Evolutionary conservation across 345 rosid species (phyloP), one percentile per base, ranked within the genome.

Genomic region (Arabidopsis suecica): DNA sequence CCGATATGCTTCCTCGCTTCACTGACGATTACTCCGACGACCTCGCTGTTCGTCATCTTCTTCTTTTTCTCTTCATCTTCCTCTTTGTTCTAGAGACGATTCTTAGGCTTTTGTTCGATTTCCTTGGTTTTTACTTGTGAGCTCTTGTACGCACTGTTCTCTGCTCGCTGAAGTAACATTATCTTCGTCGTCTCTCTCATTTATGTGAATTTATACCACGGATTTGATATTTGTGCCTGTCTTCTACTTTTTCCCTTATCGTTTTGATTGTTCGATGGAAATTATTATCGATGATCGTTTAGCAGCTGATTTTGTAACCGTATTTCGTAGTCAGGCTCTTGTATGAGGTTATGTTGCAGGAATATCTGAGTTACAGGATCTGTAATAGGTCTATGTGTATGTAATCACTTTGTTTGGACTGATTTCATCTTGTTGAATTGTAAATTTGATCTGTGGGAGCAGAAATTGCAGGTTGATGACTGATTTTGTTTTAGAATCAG

Each of bases 1-100:
- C 78, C 65, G 48, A 71, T 30, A 41, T 71, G 61, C 78, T 82
- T 77, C 84, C 55, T 70, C 69, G 47, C 56, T 78, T 71, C 75
- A 61, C 69, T 25, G 56, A 51, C 33, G n/a, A 67, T 56, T 45
- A 78, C 72, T 20, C 55, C 76, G 82, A 72, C 55, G 75, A 20
- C 49, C 73, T 79, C 4, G 10, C 75, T 54, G 84, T 81, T 51
- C 50, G 82, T 78, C 30, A 14, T 38, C 61, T 54, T 53, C 38
- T 22, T 28, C 32, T 28, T 28, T 28, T 12, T 22, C 0, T 0
- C 20, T 33, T 44, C 37, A 6, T 41, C 56, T 47, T 6, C 20
- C 3, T 37, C 36, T 45, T 45, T 25, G 5, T 50, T 34, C 25
- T 36, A 7, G 36, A 51, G 47, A 53, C 28, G 16, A 63, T 70